These are phyloP conservation scores for Calonectria henricotiae DNA, from an alignment of 2,329 filamentous ascomycete species.

Conservation along the genomic window DNA sequence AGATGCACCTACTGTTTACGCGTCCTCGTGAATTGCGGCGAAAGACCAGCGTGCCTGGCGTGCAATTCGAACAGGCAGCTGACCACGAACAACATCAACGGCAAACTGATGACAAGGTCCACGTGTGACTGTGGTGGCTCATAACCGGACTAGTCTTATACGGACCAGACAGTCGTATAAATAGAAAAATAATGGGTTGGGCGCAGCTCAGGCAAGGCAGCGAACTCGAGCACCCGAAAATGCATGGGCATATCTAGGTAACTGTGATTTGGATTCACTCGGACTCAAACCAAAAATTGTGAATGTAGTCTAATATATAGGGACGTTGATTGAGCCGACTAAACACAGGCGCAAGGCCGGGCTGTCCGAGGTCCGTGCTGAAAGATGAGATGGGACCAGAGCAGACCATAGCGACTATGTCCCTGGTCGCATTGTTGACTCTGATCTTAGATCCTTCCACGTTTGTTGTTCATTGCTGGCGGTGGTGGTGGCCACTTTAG, in stretches of 20 bases:
- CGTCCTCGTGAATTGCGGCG: conserved; percentile 39
- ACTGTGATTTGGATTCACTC: neutral
- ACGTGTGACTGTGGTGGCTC: conserved; percentile 36
- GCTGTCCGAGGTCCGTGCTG: neutral
- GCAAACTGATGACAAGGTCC: conserved; percentile 16
- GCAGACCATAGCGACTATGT: neutral
- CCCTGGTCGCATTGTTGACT: neutral
- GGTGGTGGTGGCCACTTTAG: neutral
- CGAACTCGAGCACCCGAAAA: no score
- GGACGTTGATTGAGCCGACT: neutral
- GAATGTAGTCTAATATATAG: neutral
- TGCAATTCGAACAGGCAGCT: conserved; percentile 40
- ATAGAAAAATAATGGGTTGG: neutral
- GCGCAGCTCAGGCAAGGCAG: no score
- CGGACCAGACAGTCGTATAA: neutral
- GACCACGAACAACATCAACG: conserved; percentile 20
- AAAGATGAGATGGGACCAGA: neutral
- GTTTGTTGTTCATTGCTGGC: neutral
- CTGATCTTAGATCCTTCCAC: conserved; percentile 8
- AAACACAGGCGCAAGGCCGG: neutral
- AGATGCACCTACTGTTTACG: conserved; percentile 2
- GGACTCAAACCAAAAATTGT: neutral
- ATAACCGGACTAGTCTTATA: conserved; percentile 15
- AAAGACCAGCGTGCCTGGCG: conserved; percentile 17
- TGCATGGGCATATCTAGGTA: neutral